phyloP scores from a whole-genome alignment of 768 basidiomycete species.

The Tricholoma furcatifolium region DNA sequence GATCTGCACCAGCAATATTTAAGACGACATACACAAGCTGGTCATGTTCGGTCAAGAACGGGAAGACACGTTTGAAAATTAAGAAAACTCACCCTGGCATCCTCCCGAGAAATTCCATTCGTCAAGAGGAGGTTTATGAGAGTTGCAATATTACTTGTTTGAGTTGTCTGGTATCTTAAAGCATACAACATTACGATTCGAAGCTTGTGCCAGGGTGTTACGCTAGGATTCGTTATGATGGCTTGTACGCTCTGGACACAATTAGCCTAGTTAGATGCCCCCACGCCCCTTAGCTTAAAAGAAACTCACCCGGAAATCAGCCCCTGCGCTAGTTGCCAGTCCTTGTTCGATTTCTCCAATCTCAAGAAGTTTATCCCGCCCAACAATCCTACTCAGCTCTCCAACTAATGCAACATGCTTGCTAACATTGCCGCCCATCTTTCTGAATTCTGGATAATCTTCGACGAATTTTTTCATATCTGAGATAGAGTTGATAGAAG shows the following conservation, averaged over 20 bases:
- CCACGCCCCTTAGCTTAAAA: no score
- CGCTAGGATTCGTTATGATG: slow-evolving; percentile 61
- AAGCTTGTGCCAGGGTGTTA: slow-evolving; percentile 82
- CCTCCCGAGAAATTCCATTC: slow-evolving; percentile 75
- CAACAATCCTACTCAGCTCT: slow-evolving; percentile 90
- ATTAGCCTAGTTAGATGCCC: neutral
- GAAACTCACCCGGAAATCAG: slow-evolving; percentile 74
- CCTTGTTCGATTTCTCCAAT: slow-evolving; percentile 97
- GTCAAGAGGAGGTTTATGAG: slow-evolving; percentile 72
- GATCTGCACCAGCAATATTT: slow-evolving; percentile 92
- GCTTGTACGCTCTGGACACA: slow-evolving; percentile 72
- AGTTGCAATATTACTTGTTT: slow-evolving; percentile 77
- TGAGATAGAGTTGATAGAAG: slow-evolving; percentile 86
- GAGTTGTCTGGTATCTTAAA: slow-evolving; percentile 89
- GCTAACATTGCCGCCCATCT: slow-evolving; percentile 96
- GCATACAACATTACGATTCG: slow-evolving; percentile 91
- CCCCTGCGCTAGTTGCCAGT: slow-evolving; percentile 86
- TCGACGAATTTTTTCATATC: slow-evolving; percentile 99
- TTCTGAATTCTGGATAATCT: slow-evolving; percentile 96
- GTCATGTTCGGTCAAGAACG: slow-evolving; percentile 9
- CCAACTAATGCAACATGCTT: slow-evolving; percentile 98
- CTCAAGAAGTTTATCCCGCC: slow-evolving; percentile 80
- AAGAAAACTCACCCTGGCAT: slow-evolving; percentile 56
- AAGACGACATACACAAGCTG: slow-evolving; percentile 92
- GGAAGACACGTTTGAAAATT: slow-evolving; percentile 3